Evolutionary conservation across 331 rosid species (phyloP).

Genomic region (Dryas integrifolia): DNA sequence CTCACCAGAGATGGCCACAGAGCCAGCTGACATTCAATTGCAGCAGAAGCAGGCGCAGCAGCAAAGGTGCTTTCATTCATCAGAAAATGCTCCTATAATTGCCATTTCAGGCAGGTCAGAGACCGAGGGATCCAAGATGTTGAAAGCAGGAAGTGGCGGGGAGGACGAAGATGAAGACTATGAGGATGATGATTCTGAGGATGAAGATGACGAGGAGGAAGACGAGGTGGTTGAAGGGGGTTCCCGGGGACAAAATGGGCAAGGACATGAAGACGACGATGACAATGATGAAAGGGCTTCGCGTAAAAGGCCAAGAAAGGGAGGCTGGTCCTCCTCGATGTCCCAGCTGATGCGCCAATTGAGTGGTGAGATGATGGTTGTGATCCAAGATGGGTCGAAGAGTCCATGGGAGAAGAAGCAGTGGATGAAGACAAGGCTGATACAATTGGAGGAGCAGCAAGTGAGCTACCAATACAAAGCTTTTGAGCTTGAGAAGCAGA

Average conservation of each 20-base stretch:
- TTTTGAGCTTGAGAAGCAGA: conserved; percentile 74
- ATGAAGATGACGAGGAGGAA: conserved; percentile 53
- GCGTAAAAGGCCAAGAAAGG: conserved; percentile 48
- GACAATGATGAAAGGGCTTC: conserved; percentile 42
- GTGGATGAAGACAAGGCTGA: conserved; percentile 56
- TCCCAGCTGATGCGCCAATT: conserved; percentile 40
- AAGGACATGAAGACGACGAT: conserved; percentile 56
- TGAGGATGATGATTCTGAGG: conserved; percentile 57
- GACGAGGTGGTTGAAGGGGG: conserved; percentile 53
- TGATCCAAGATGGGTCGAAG: conserved; percentile 59
- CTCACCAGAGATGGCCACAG: conserved; percentile 43
- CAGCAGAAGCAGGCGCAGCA: conserved; percentile 32
- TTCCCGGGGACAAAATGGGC: conserved; percentile 39
- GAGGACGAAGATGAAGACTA: conserved; percentile 61
- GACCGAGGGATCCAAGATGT: conserved; percentile 38
- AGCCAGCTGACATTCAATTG: conserved; percentile 30
- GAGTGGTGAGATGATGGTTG: conserved; percentile 42
- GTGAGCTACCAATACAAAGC: conserved; percentile 40
- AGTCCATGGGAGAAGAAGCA: conserved; percentile 72
- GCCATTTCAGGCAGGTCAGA: conserved; percentile 36
- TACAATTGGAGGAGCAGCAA: conserved; percentile 65
- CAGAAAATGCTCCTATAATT: conserved; percentile 34
- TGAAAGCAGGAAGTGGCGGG: conserved; percentile 36
- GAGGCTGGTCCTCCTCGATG: conserved; percentile 19
- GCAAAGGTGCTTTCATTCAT: conserved; percentile 53